phyloP scores from a whole-genome alignment of 2,329 filamentous ascomycete species.

The Fusarium sp. region DNA sequence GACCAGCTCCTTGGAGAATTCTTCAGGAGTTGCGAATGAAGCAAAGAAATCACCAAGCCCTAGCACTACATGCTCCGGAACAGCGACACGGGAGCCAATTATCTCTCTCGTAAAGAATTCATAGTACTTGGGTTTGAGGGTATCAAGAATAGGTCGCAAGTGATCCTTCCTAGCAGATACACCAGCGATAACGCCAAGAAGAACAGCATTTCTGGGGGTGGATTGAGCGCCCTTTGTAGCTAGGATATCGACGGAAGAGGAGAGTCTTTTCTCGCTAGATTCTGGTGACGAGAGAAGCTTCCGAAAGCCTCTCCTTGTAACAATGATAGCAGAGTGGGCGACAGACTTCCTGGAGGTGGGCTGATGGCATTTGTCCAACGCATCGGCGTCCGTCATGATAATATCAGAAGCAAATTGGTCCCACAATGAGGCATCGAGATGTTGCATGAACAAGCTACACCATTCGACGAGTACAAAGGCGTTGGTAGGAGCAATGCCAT shows the following conservation, averaged over 20 bases:
- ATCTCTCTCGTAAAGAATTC: constrained; percentile 88
- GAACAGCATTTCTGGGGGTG: constrained; percentile 76
- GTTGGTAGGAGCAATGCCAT: constrained; percentile 79
- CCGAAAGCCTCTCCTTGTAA: constrained; percentile 83
- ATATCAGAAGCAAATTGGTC: constrained; percentile 73
- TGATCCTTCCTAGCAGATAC: constrained; percentile 79
- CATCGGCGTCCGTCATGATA: constrained; percentile 75
- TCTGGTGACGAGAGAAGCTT: constrained; percentile 72
- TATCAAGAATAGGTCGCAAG: constrained; percentile 70
- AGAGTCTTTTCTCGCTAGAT: constrained; percentile 69
- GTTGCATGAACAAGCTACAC: constrained; percentile 83
- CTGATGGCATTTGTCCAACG: constrained; percentile 81
- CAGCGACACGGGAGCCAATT: constrained; percentile 77
- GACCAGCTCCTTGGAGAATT: constrained; percentile 79
- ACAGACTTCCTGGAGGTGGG: constrained; percentile 72
- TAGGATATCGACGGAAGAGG: constrained; percentile 72
- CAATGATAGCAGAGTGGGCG: constrained; percentile 77
- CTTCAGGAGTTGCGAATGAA: constrained; percentile 77
- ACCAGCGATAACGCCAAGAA: constrained; percentile 88
- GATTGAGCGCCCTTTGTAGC: constrained; percentile 74
- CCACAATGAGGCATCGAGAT: constrained; percentile 73
- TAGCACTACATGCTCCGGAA: constrained; percentile 78
- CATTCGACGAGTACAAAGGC: constrained; percentile 93
- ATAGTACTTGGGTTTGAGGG: constrained; percentile 77
- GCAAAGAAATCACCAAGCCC: constrained; percentile 86